Conservation (phyloP, 805 yeast genomes). For the Metschnikowia colocasiae region DNA sequence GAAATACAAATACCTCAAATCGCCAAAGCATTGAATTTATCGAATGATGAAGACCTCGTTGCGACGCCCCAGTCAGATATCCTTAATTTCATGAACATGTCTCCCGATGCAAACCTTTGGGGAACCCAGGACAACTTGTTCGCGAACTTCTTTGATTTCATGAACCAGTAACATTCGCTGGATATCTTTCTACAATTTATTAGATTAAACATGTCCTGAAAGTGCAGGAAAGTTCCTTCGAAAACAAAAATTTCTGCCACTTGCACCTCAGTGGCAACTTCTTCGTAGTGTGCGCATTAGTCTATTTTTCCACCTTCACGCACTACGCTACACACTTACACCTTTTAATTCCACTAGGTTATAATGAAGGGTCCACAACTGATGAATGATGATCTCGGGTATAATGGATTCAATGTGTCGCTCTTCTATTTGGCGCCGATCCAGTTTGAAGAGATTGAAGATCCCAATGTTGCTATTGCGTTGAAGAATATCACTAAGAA, state of each 20-base stretch:
- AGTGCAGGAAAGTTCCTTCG: too few species aligned
- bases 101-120: constrained; percentile 9
- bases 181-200: not conserved
- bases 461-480: constrained; percentile 55
- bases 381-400: constrained; percentile 18
- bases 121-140: constrained; percentile 15
- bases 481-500: constrained; percentile 75
- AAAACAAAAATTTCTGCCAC: not conserved
- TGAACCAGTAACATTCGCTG: constrained; percentile 3
- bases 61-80: constrained; percentile 10
- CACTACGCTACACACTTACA: not conserved
- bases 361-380: constrained; percentile 3
- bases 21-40: constrained; percentile 9
- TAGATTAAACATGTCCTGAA: not conserved
- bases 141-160: constrained; percentile 16
- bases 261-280: not conserved
- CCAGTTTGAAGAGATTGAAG: constrained; percentile 37
- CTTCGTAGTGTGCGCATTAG: not conserved
- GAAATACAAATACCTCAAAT: constrained; percentile 9
- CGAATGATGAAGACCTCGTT: constrained; percentile 1
- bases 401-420: constrained; percentile 29
- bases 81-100: constrained; percentile 7
- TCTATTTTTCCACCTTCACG: not conserved
- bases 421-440: constrained; percentile 77
- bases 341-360: not conserved